A percentile compares a stretch with the other conserved stretches of the same genome.
Evolutionary conservation across 1,139 yeast genomes (phyloP).

Genomic region (Yamadazyma dendronema): DNA sequence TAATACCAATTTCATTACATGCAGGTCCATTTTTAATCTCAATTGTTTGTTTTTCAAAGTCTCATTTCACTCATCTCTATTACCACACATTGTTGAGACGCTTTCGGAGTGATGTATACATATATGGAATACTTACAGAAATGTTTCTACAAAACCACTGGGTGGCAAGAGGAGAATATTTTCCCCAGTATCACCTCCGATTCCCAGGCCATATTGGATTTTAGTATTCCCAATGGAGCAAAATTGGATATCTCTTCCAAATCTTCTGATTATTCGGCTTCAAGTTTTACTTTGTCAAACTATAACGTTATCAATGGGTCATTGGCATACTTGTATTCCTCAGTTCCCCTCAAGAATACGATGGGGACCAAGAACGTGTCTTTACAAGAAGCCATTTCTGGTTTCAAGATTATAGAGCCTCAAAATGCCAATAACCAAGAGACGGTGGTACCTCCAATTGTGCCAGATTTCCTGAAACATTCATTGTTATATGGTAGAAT

Average conservation of each 20-base stretch:
- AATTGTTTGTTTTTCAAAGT: no score
- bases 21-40: no score
- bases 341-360: constrained; percentile 53
- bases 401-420: constrained; percentile 65
- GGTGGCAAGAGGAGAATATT: constrained; percentile 77
- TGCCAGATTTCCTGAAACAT: constrained; percentile 10
- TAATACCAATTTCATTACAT: no score
- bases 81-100: no score
- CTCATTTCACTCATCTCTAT: no score
- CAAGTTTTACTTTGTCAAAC: constrained; percentile 72
- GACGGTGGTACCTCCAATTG: no score
- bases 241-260: constrained; percentile 70
- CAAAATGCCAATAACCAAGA: no score
- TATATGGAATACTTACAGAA: constrained; percentile 83
- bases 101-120: constrained; percentile 68
- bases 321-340: constrained; percentile 74
- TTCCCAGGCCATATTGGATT: constrained; percentile 69
- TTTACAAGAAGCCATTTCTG: constrained; percentile 75
- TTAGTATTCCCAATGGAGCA: constrained; percentile 68
- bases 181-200: constrained; percentile 73
- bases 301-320: constrained; percentile 76
- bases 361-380: constrained; percentile 54
- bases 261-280: constrained; percentile 69
- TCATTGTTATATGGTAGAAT: constrained; percentile 69
- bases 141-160: constrained; percentile 65